Base-by-base conservation (phyloP, 371 early-diverging fungal species). In the Synchytrium microbalum region DNA sequence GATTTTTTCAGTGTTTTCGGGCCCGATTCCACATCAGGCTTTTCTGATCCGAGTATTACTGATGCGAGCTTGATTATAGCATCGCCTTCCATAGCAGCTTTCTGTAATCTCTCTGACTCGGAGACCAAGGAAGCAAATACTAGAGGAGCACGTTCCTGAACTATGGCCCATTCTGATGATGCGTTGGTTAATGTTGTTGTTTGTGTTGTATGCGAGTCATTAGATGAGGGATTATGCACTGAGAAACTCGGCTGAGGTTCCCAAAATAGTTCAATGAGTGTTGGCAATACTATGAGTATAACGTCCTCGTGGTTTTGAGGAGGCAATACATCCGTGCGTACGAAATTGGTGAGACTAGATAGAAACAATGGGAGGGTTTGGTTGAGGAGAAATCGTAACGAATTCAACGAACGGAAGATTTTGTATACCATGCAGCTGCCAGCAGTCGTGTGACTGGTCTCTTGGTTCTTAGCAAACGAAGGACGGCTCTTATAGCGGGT, bases 71-170 rank as follows among this genome's bases (percentile, higher is more conserved):
- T 82, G 2, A 82, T 68, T 38, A 92, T 86, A 0, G 90, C 87
- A 57, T 89, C 90, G 29, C 86, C 83, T 51, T 92, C 91, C 71
- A 81, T 81, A 0, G 91, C 91, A 0, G 87, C 86, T 53, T 82
- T 85, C 69, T 93, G 92, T 77, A 91, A 79, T 19, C 79, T 82
- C 52, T 88, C 88, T 61, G 80, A 83, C 54, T 89, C 88, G 62
- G 79, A 79, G 1, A 92, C 85, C 5, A 93, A 73, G 68, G 86
- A 82, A 0, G 91, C 88, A 64, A 91, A 74, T 0, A 92, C 82
- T 33, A 84, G 71, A 3, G 89, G 86, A 3, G 90, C 88, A 38
- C 79, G 67, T 71, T 90, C 89, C 64, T 87, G 84, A 0, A 88
- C 78, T 32, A 74, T 79, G 31, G 75, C 52, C 38, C 59, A 54